phyloP scores from a whole-genome alignment of 75 land plant genomes.

The Picea sitchensis region DNA sequence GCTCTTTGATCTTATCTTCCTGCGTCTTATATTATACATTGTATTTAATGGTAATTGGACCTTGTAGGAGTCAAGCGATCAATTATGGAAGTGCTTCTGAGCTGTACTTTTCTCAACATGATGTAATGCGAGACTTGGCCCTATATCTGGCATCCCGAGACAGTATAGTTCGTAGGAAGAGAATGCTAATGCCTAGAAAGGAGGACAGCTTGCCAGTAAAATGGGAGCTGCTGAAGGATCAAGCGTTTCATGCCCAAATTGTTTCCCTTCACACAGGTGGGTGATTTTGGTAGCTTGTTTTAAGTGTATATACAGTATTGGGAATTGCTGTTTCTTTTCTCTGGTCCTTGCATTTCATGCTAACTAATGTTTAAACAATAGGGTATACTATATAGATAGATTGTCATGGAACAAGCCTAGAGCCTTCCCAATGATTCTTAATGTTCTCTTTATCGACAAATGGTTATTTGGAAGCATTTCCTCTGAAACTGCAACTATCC shows the following conservation, averaged over 20 bases:
- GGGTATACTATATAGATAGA: too few relatives aligned
- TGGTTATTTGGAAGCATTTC: too few relatives aligned
- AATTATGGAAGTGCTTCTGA: constrained; percentile 38
- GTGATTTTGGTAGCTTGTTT: too few relatives aligned
- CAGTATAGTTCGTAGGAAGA: constrained; percentile 16
- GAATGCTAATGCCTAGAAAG: constrained; percentile 56
- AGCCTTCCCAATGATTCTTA: too few relatives aligned
- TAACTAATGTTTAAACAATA: too few relatives aligned
- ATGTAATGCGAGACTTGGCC: constrained; percentile 63
- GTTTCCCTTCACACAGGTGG: constrained; percentile 69
- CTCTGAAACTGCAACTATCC: too few relatives aligned
- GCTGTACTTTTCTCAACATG: constrained; percentile 53
- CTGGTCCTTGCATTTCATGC: too few relatives aligned
- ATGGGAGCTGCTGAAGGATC: constrained; percentile 39
- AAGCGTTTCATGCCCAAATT: constrained; percentile 47
- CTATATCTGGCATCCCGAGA: constrained; percentile 27
- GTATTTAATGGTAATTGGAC: not conserved
- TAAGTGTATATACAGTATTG: too few relatives aligned
- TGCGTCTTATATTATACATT: not conserved
- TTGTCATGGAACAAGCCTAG: too few relatives aligned
- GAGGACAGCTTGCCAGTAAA: constrained; percentile 45
- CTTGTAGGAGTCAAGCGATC: not conserved
- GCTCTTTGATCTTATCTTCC: not conserved
- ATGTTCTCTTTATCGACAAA: too few relatives aligned
- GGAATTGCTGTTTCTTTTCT: too few relatives aligned